A percentile compares a stretch with the other conserved stretches of the same genome.
These are phyloP conservation scores for Botrytis deweyae DNA, from an alignment of 2,329 filamentous ascomycete species.

Conservation along the genomic window DNA sequence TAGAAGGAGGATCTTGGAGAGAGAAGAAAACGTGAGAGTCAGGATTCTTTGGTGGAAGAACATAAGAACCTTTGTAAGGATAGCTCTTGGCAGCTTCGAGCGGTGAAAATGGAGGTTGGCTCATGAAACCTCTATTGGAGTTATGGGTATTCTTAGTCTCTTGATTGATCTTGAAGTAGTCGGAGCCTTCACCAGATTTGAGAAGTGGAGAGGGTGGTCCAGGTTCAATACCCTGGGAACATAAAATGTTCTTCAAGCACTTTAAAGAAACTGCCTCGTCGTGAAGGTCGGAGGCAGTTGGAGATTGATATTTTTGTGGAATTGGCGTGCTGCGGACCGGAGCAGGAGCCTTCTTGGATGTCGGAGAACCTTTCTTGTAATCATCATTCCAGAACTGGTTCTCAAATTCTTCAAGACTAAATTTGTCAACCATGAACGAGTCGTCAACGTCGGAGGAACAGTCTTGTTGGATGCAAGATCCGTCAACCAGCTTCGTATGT, in stretches of 20 bases:
- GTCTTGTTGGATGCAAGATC: constrained; percentile 11
- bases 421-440: constrained; percentile 12
- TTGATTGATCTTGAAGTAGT: neutral
- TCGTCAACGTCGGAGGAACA: neutral
- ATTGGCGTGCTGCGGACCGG: neutral
- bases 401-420: constrained; percentile 14
- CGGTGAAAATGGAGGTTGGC: neutral
- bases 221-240: neutral
- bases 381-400: constrained; percentile 4
- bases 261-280: neutral
- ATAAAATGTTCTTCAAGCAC: neutral
- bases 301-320: neutral
- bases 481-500: constrained; percentile 12
- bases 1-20: constrained; percentile 1
- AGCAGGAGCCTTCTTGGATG: neutral
- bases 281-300: neutral
- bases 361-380: neutral
- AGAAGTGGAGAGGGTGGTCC: neutral
- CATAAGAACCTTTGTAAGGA: neutral
- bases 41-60: neutral
- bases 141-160: neutral
- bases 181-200: neutral
- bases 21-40: neutral
- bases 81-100: neutral
- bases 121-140: neutral